Base-by-base conservation (phyloP, 768 basidiomycete species). In the Paxillus rubicundulus region DNA sequence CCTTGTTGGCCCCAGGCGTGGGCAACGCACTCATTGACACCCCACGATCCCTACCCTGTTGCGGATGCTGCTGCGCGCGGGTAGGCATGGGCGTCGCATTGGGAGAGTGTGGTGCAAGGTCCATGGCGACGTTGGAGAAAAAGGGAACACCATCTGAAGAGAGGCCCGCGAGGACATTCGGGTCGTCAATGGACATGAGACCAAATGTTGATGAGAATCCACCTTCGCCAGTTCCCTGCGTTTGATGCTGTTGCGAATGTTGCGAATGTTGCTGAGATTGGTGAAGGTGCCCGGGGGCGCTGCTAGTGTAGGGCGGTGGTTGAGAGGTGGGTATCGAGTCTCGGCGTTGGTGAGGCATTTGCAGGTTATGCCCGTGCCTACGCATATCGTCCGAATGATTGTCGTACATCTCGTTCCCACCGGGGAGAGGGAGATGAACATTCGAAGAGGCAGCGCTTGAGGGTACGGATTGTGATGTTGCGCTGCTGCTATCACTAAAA, bases 141-240 rank as follows among this genome's bases (percentile, higher is more conserved):
- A 89, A 89, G 0, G 86, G 82, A 13, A 79, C 74, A 6, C 76
- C 80, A 52, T 85, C 84, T 4, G 65, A 67, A 1, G 82, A 67
- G 44, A 88, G 72, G 2, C 84, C 80, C 0, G 86, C 82, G 34
- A 89, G 74, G 8, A 85, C 82, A 49, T 78, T 78, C 1, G 83
- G 81, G 61, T 91, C 89, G 51, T 89, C 88, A 46, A 92, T 75
- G 17, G 82, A 82, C 83, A 92, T 80, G 47, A 86, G 75, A 8
- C 86, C 89, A 63, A 92, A 90, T 1, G 84, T 85, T 20, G 77
- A 78, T 4, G 78, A 80, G 61, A 86, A 79, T 1, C 71, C 75
- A 24, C 70, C 73, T 52, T 78, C 75, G 17, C 63, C 56, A 6
- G 21, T 44, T 5, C 52, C 55, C 0, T 52, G 64, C 14, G 57